Evolutionary conservation across 1,284 basidiomycete species (phyloP).

Genomic region (Calocybe gambosa): DNA sequence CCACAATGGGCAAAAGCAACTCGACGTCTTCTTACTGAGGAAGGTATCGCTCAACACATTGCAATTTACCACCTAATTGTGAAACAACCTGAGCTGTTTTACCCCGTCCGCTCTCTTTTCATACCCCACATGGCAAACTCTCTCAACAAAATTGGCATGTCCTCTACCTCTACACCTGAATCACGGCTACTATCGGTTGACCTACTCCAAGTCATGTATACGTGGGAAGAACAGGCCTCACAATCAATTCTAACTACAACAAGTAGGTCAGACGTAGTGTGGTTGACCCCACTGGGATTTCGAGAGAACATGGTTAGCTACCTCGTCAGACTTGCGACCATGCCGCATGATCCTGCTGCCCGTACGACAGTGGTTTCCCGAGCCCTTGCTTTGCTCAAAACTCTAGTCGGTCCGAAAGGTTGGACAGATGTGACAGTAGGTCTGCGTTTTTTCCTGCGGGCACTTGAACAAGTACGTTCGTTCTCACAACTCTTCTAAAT

Average conservation of each 20-base stretch:
- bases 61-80: slow-evolving; percentile 92
- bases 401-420: slow-evolving; percentile 76
- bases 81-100: slow-evolving; percentile 90
- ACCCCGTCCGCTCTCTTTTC: slow-evolving; percentile 88
- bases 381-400: slow-evolving; percentile 76
- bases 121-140: slow-evolving; percentile 95
- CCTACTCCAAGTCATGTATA: slow-evolving; percentile 80
- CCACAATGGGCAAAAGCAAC: slow-evolving; percentile 90
- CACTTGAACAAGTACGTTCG: slow-evolving; percentile 68
- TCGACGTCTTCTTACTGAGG: slow-evolving; percentile 84
- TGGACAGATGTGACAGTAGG: slow-evolving; percentile 96
- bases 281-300: slow-evolving; percentile 76
- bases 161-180: slow-evolving; percentile 71
- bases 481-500: not conserved
- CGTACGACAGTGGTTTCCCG: slow-evolving; percentile 66
- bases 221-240: slow-evolving; percentile 76
- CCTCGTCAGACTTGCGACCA: slow-evolving; percentile 83
- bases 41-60: slow-evolving; percentile 82
- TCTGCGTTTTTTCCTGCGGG: slow-evolving; percentile 80
- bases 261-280: slow-evolving; percentile 30
- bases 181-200: slow-evolving; percentile 81
- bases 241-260: slow-evolving; percentile 19
- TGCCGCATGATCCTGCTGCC: slow-evolving; percentile 63
- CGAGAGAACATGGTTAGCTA: slow-evolving; percentile 92
- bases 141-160: slow-evolving; percentile 82